phyloP scores from a whole-genome alignment of 257 asterid genomes.

The Cynanchum wilfordii region DNA sequence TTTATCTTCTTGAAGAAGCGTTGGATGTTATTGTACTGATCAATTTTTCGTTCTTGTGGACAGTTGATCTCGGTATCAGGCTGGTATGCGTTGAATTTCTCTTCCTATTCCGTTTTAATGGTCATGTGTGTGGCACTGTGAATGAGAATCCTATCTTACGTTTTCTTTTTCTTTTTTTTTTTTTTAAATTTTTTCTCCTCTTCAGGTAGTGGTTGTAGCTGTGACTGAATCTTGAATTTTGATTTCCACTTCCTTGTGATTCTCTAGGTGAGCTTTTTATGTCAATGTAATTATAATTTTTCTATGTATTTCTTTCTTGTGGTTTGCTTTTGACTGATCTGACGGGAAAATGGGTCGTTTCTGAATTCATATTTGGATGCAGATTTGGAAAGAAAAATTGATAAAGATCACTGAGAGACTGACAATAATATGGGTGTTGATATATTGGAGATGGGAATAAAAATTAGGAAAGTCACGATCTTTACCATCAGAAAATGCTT shows the following conservation, averaged over 20 bases:
- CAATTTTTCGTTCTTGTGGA: conserved; percentile 3
- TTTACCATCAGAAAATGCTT: conserved; percentile 44
- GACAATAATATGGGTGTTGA: conserved; percentile 44
- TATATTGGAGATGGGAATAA: conserved; percentile 48
- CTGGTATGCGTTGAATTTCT: conserved; percentile 19
- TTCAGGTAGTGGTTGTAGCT: conserved; percentile 32
- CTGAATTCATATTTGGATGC: conserved; percentile 25
- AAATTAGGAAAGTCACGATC: conserved; percentile 45
- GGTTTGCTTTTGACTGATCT: conserved; percentile 30
- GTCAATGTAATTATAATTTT: conserved; percentile 7
- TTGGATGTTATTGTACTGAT: background rate
- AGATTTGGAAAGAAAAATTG: conserved; percentile 33
- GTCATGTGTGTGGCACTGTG: background rate
- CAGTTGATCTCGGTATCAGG: conserved; percentile 18
- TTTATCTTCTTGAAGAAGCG: background rate
- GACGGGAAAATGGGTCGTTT: conserved; percentile 28
- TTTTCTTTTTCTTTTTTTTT: conserved; percentile 22
- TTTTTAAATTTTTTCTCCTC: conserved; percentile 23
- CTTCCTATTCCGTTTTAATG: background rate
- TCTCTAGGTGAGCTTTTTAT: conserved; percentile 30
- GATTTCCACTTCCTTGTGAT: conserved; percentile 12
- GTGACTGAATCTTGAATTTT: conserved; percentile 16
- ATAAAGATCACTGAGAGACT: background rate
- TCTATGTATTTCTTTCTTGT: conserved; percentile 16
- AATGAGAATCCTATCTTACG: conserved; percentile 6